Percentiles rank a stretch among this genome's conserved stretches.
Conservation (phyloP, 352 stramenopile species). For the Pythium rhizo-oryzae region DNA sequence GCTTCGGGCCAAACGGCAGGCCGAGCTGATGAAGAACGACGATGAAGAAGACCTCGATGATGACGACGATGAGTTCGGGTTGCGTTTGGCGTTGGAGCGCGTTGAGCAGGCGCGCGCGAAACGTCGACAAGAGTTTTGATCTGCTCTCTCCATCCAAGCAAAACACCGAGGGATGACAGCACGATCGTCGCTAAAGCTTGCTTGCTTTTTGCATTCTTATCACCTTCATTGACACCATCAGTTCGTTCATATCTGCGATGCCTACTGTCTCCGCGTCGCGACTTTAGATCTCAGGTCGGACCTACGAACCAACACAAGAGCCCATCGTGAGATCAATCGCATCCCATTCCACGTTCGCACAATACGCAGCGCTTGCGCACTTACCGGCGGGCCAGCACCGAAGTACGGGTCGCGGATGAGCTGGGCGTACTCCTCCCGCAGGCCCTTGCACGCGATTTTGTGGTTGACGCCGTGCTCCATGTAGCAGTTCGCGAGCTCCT, state of each 20-base stretch:
- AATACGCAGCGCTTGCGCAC: not conserved
- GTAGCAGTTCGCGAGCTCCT: conserved; percentile 87
- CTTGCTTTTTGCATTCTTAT: conserved; percentile 8
- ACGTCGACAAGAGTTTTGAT: conserved; percentile 34
- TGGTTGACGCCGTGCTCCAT: conserved; percentile 90
- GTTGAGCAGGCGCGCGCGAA: conserved; percentile 55
- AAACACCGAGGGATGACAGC: not conserved
- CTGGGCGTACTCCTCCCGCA: conserved; percentile 84
- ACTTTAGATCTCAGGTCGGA: conserved; percentile 24
- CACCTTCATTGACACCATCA: conserved; percentile 9
- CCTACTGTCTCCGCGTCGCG: not conserved
- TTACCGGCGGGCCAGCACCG: conserved; percentile 66
- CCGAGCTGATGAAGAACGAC: not conserved
- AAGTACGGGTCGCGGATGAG: conserved; percentile 83
- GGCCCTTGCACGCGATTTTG: conserved; percentile 82
- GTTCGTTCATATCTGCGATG: not conserved
- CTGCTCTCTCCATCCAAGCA: not conserved
- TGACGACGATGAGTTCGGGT: conserved; percentile 22
- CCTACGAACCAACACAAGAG: conserved; percentile 13
- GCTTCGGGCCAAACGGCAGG: conserved; percentile 1
- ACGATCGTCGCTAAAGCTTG: not conserved
- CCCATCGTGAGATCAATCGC: not conserved
- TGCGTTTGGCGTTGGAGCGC: conserved; percentile 37
- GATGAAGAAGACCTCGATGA: conserved; percentile 6
- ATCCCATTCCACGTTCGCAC: not conserved